Evolutionary conservation across 495 filamentous ascomycete species (phyloP).

Genomic region (Penicillium psychrofluorescens): DNA sequence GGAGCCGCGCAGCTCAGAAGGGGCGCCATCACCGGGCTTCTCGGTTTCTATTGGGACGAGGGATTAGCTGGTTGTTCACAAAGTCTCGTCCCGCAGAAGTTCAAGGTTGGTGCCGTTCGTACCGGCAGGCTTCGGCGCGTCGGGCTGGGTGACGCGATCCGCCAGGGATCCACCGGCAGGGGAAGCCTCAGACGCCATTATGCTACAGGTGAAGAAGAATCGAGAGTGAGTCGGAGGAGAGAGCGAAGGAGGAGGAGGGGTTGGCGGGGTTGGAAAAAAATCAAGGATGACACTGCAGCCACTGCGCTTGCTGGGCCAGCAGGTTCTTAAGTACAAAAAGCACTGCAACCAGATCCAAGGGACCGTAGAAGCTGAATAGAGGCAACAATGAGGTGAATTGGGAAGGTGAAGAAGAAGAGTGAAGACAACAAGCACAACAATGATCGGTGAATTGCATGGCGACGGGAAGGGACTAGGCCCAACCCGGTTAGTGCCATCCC

Average conservation of each 20-base stretch:
- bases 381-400: too few relatives aligned
- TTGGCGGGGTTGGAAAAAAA: too few relatives aligned
- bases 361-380: too few relatives aligned
- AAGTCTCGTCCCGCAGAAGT: background rate
- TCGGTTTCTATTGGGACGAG: conserved; percentile 5
- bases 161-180: conserved; percentile 43
- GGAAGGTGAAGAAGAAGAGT: too few relatives aligned
- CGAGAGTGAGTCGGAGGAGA: background rate
- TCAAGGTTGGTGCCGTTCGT: conserved; percentile 9
- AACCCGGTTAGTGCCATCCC: too few relatives aligned
- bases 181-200: conserved; percentile 28
- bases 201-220: background rate
- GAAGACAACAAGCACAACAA: too few relatives aligned
- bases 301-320: too few relatives aligned
- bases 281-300: too few relatives aligned
- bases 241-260: background rate
- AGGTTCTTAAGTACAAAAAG: too few relatives aligned
- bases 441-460: too few relatives aligned
- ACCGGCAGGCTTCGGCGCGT: conserved; percentile 23
- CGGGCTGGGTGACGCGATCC: conserved; percentile 52
- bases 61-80: conserved; percentile 10
- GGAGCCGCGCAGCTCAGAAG: conserved; percentile 32
- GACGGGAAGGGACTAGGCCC: too few relatives aligned
- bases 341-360: too few relatives aligned
- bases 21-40: conserved; percentile 42